Base-by-base conservation (phyloP, 225 moss, liverwort and hornwort genomes). In the Pseudisothecium myosuroides region DNA sequence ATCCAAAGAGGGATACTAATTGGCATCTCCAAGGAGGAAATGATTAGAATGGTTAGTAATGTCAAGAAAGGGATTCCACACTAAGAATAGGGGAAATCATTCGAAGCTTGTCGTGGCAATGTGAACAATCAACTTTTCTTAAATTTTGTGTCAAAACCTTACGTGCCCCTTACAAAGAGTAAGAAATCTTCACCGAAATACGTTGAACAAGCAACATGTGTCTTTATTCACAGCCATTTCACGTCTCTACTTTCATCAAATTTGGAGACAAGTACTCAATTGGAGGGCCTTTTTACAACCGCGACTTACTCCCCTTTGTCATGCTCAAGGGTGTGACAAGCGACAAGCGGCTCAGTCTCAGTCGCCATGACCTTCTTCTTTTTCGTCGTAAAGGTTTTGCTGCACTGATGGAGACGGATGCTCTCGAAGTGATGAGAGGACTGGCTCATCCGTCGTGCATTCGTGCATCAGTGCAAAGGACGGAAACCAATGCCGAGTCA, bases 211-310 rank as follows among this genome's bases (percentile, higher is more conserved):
- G 20, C 17, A 31, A 4, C 19, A 74, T 4, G 27, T 74, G 31
- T 47, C 74, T n/a, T n/a, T 17, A 31, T 11, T 19, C 0, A 2
- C 2, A 49, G 1, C 5, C n/a, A n/a, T n/a, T n/a, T n/a, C n/a
- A n/a, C n/a, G 10, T 72, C 45, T 73, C 24, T 41, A 14, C 26
- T 26, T 41, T 71, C 71, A 67, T 22, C n/a, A 67, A 71, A 8
- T 41, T 71, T 24, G 14, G 39, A 69, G 8, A 23, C 13, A 39
- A 7, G 37, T 37, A 11, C 12, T n/a, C n/a, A n/a, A n/a, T n/a
- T n/a, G n/a, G n/a, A n/a, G n/a, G 68, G 22, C n/a, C n/a, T 22
- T 41, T 39, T 8, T 41, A 9, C 72, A 27, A 27, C 2, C 37
- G 20, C 20, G 36, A 36, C 66, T 20, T 16, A 17, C 49, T 11